Evolutionary conservation across 2,329 filamentous ascomycete genomes (phyloP).

Genomic region (Aspergillus caelatus): DNA sequence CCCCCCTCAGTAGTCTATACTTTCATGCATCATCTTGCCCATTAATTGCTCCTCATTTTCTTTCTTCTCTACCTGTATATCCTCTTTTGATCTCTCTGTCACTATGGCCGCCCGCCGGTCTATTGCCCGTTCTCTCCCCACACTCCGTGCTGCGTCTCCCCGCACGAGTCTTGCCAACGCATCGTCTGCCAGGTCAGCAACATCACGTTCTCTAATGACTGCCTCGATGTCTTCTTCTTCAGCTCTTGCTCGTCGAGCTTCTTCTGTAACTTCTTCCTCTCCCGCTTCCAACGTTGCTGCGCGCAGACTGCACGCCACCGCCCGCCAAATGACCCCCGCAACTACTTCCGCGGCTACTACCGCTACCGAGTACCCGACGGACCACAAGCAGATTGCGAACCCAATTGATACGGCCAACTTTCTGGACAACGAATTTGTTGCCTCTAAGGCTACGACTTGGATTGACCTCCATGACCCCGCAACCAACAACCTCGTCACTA

Average conservation of each 20-base stretch:
- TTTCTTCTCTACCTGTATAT: neutral
- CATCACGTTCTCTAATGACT: slow-evolving; percentile 29
- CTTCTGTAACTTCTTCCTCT: slow-evolving; percentile 17
- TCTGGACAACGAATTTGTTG: slow-evolving; percentile 64
- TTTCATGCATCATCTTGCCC: neutral
- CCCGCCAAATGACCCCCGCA: slow-evolving; percentile 53
- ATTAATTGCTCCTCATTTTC: neutral
- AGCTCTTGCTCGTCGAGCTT: slow-evolving; percentile 18
- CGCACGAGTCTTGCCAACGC: slow-evolving; percentile 33
- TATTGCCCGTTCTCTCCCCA: slow-evolving; percentile 40
- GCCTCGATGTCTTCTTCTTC: slow-evolving; percentile 26
- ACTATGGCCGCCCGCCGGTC: slow-evolving; percentile 44
- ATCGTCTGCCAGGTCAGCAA: slow-evolving; percentile 26
- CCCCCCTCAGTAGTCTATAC: neutral
- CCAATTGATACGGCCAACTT: slow-evolving; percentile 65
- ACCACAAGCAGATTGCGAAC: slow-evolving; percentile 57
- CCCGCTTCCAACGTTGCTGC: slow-evolving; percentile 28
- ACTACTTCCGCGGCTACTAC: slow-evolving; percentile 54
- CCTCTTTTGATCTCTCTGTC: slow-evolving; percentile 1
- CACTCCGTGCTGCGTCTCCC: slow-evolving; percentile 41
- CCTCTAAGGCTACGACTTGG: slow-evolving; percentile 62
- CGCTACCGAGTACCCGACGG: slow-evolving; percentile 58
- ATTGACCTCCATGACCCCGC: slow-evolving; percentile 67
- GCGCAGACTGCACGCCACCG: slow-evolving; percentile 56
- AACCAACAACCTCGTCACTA: slow-evolving; percentile 68